Evolutionary conservation across 202 grass and related monocot species (phyloP), one percentile per base, ranked within the genome.

Genomic region (Hordeum pubiflorum): DNA sequence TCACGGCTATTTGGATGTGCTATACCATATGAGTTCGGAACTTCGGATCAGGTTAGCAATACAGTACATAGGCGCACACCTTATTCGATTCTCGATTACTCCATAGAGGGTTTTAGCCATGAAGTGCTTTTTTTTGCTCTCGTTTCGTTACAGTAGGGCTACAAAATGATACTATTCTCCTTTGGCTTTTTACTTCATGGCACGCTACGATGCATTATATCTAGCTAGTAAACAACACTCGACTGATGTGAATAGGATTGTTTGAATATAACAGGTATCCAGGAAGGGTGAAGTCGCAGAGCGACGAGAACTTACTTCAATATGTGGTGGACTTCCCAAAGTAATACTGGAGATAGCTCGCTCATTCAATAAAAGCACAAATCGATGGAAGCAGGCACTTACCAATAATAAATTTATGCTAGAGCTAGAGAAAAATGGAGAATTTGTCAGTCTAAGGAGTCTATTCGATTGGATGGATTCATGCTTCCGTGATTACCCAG

Each of bases 271-370:
- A 54, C 12, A 52, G 46, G 13, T 73, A 54, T 31, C 58, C 22
- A 59, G 1, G 0, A 50, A 10, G 46, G 5, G 44, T 20, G 5
- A 73, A 10, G 9, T 52, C 5, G n/a, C 2, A 5, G 44, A 67
- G 66, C 21, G 6, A 56, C 10, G 3, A 10, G 10, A 82, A 12
- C 56, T 41, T 31, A 58, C 65, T 31, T 29, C 17, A 7, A 64
- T 63, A 23, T 66, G 81, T 9, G 71, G 81, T 21, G 60, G 81
- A 67, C 71, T 83, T 66, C 81, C 81, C 0, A 40, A 66, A 83
- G 72, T 83, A 9, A 66, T 83, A 21, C 22, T 57, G 57, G 46
- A 48, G 63, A 0, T 83, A 13, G 80, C 80, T 6, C 6, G 9
- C 6, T 39, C 13, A 13, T 80, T 58, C 15, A 4, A 22, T 3